These are phyloP conservation scores for Pholiota conissans DNA, from an alignment of 768 basidiomycete species.

Conservation along the genomic window DNA sequence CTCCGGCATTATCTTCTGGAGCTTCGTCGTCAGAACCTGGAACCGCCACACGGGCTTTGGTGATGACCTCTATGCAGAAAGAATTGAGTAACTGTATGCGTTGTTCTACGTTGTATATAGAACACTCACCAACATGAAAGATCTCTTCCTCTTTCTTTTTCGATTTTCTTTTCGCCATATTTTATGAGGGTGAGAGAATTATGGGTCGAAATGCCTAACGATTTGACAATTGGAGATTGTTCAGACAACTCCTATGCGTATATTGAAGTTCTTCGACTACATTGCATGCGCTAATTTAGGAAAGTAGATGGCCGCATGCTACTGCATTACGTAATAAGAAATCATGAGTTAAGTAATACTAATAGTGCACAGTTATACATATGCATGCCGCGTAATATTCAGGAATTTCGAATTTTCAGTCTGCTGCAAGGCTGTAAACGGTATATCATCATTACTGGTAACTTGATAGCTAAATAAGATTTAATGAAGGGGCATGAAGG, in stretches of 20 bases:
- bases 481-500: constrained; percentile 14
- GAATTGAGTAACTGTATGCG: no score
- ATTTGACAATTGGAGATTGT: background rate
- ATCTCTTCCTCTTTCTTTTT: constrained; percentile 28
- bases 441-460: constrained; percentile 7
- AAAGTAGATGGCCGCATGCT: no score
- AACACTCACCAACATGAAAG: constrained; percentile 49
- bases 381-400: no score
- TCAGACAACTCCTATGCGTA: background rate
- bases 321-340: background rate
- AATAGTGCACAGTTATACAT: no score
- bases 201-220: background rate
- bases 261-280: no score
- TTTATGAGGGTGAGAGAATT: background rate
- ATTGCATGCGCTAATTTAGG: no score
- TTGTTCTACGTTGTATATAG: background rate
- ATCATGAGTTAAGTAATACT: no score
- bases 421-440: background rate
- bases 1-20: background rate
- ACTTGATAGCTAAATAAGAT: constrained; percentile 8
- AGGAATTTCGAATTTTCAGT: background rate
- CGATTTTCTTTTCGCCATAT: constrained; percentile 4
- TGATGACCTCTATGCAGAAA: constrained; percentile 53
- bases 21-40: constrained; percentile 16
- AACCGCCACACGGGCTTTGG: constrained; percentile 49